These are phyloP conservation scores for Metschnikowia borealis DNA, from an alignment of 805 yeast genomes.

Conservation along the genomic window DNA sequence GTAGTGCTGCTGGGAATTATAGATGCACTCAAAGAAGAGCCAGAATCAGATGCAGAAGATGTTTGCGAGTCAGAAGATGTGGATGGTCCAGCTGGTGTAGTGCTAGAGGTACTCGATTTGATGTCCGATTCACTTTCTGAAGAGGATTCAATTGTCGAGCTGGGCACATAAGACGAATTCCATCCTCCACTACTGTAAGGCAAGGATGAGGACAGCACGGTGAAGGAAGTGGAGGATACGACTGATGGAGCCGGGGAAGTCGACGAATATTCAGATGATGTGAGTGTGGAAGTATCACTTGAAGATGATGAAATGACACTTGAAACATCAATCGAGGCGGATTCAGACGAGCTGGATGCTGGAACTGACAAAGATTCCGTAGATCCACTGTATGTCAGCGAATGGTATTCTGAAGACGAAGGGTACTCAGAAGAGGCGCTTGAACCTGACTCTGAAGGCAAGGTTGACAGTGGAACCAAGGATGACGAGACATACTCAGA, in stretches of 20 bases:
- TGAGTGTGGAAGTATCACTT: not conserved
- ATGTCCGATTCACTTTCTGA: not conserved
- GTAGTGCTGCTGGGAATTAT: not conserved
- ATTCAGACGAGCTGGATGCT: not conserved
- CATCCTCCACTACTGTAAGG: not conserved
- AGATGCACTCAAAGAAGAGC: not conserved
- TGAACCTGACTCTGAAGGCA: not conserved
- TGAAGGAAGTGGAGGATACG: not conserved
- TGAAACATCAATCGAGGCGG: not conserved
- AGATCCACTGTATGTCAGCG: not conserved
- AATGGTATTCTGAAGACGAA: not conserved
- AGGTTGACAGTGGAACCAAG: not conserved
- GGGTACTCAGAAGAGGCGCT: not conserved
- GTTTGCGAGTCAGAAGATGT: not conserved
- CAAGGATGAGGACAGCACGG: not conserved
- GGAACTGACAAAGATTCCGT: not conserved
- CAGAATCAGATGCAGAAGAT: not conserved
- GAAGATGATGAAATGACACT: not conserved
- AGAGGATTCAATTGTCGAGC: not conserved
- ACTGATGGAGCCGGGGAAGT: not conserved
- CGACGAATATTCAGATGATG: not conserved
- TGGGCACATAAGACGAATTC: not conserved
- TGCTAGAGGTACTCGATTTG: not conserved
- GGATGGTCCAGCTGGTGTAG: not conserved
- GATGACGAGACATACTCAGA: not conserved